These are phyloP conservation scores for Penicillium sp. DNA, from an alignment of 2,329 filamentous ascomycete genomes.

Conservation along the genomic window DNA sequence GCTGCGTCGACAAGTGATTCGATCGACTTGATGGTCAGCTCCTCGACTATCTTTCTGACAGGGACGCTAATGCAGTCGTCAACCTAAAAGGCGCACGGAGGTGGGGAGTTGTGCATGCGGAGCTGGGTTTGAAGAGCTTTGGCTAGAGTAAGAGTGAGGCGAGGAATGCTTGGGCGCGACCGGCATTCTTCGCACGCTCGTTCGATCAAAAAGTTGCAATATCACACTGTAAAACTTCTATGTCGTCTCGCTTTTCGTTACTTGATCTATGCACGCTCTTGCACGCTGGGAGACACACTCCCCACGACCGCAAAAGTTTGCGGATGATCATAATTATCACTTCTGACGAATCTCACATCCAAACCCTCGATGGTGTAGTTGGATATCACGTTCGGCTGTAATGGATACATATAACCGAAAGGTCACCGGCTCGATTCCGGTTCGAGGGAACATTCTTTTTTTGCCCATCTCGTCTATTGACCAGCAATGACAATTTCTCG, in stretches of 20 bases:
- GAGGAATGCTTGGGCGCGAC: neutral
- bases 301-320: no score
- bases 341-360: neutral
- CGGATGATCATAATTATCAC: neutral
- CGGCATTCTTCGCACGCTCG: neutral
- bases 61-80: slow-evolving; percentile 10
- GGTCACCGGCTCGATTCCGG: neutral
- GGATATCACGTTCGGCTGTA: neutral
- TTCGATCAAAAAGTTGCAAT: neutral
- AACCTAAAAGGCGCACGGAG: slow-evolving; percentile 1
- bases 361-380: neutral
- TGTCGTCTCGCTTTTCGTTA: neutral
- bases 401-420: neutral
- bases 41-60: slow-evolving; percentile 10
- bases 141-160: neutral
- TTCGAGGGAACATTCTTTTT: neutral
- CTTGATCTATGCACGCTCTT: neutral
- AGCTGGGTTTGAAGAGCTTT: neutral
- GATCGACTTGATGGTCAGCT: slow-evolving; percentile 6
- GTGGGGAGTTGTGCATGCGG: neutral
- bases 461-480: neutral
- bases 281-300: no score
- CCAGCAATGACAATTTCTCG: no score
- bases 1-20: slow-evolving; percentile 6
- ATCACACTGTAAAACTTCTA: neutral